A percentile compares a stretch with the other conserved stretches of the same genome.
Evolutionary conservation across 108 stramenopile genomes (phyloP).

Genomic region (Discostella stelligeroides): DNA sequence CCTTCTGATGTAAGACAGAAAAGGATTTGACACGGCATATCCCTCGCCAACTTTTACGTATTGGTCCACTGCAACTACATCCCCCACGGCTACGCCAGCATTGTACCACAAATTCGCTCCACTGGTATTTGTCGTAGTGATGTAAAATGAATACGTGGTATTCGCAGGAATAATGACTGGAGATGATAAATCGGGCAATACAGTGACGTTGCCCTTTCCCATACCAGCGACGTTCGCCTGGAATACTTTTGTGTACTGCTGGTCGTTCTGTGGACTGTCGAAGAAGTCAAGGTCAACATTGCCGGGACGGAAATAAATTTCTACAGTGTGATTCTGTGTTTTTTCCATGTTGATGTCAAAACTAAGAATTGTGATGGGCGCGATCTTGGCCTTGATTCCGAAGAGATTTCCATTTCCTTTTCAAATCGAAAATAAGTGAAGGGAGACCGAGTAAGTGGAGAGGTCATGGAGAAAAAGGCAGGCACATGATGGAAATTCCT

Average conservation of each 20-base stretch:
- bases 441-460: too few relatives aligned
- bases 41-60: constrained; percentile 28
- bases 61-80: constrained; percentile 19
- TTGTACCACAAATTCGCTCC: constrained; percentile 14
- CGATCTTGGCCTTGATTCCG: constrained; percentile 18
- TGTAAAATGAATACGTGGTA: constrained; percentile 29
- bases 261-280: too few relatives aligned
- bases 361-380: constrained; percentile 8
- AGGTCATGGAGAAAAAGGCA: too few relatives aligned
- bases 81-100: constrained; percentile 7
- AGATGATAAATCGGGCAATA: constrained; percentile 15
- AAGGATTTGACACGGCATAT: constrained; percentile 16
- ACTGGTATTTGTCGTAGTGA: neutral
- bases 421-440: too few relatives aligned
- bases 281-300: constrained; percentile 9
- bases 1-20: neutral
- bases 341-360: constrained; percentile 32
- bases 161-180: constrained; percentile 31
- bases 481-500: too few relatives aligned
- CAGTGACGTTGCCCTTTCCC: constrained; percentile 17
- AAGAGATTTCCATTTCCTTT: constrained; percentile 30
- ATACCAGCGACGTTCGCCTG: neutral
- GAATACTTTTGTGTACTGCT: constrained; percentile 12
- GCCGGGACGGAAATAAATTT: constrained; percentile 28
- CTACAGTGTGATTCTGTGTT: constrained; percentile 1